Base-by-base conservation (phyloP, 2,329 filamentous ascomycete species). In the Talaromyces sp. region DNA sequence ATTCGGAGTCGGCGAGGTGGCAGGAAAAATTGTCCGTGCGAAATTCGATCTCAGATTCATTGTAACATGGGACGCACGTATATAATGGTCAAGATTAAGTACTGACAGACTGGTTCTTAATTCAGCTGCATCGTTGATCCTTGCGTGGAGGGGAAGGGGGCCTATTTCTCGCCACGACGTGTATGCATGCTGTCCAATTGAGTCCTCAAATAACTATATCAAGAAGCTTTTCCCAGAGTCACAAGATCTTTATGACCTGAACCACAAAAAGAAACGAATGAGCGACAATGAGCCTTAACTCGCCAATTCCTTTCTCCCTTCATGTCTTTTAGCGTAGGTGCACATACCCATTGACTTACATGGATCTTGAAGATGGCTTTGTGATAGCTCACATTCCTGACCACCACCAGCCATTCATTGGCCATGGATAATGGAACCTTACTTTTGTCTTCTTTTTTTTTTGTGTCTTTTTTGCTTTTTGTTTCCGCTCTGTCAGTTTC, bases 321-420 rank as follows among this genome's bases (percentile, higher is more conserved):
- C 18, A 35, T n/a, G n/a, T n/a, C n/a, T n/a, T n/a, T n/a, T 54
- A 35, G 21, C 28, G 18, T 5, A n/a, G 16, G 48, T 52, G 48
- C 48, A 52, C 48, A 25, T 52, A 52, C 48, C 48, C 48, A 35
- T 54, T n/a, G n/a, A n/a, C n/a, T n/a, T 33, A 35, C 48, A 54
- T 35, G 31, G 48, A 35, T 35, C 31, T 54, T 35, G 28, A 35
- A 18, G 48, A 31, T 54, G n/a, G 1, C n/a, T 52, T 35, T 54
- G 5, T 54, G 50, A 54, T 54, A 54, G 31, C 31, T 54, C 50
- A 54, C 50, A 54, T 54, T 54, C 50, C 50, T 54, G 31, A 54
- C 46, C 14, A 48, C 14, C n/a, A 54, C 31, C 50, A 23, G 50
- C 50, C 50, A 54, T 14, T 54, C 50, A 35, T 21, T 2, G n/a